These are phyloP conservation scores for Corymbia calophylla DNA, from an alignment of 441 rosid genomes.

Conservation along the genomic window DNA sequence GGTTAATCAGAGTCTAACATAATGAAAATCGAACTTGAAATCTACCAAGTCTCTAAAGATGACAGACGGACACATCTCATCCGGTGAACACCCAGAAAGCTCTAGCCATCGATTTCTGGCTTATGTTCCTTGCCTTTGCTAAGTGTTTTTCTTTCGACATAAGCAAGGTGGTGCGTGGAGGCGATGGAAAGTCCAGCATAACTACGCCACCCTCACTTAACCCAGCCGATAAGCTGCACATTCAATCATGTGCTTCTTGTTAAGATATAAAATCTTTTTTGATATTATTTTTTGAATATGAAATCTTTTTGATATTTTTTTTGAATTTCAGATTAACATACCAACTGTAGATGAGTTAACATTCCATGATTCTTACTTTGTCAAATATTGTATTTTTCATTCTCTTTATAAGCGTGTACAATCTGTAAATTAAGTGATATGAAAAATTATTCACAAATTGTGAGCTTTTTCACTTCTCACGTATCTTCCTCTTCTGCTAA, in stretches of 20 bases:
- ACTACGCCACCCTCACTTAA: background rate
- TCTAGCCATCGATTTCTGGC: background rate
- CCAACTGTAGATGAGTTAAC: too few relatives aligned
- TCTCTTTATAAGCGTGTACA: too few relatives aligned
- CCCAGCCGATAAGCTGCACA: background rate
- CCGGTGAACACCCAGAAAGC: background rate
- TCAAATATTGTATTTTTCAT: too few relatives aligned
- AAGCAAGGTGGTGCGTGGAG: background rate
- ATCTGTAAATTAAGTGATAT: too few relatives aligned
- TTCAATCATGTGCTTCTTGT: background rate
- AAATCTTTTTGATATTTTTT: too few relatives aligned
- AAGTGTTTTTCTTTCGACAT: background rate
- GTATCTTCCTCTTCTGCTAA: background rate
- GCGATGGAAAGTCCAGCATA: background rate
- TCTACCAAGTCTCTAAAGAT: background rate
- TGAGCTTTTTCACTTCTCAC: too few relatives aligned
- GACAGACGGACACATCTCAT: background rate
- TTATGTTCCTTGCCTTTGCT: background rate
- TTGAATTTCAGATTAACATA: too few relatives aligned
- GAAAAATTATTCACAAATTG: too few relatives aligned
- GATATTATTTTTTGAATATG: too few relatives aligned
- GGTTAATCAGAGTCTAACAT: background rate
- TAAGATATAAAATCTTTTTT: too few relatives aligned
- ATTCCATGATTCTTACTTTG: too few relatives aligned
- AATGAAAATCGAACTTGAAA: background rate